A percentile compares a stretch with the other conserved stretches of the same genome.
phyloP scores from a whole-genome alignment of 768 basidiomycete species.

The Boletus reticulatus region DNA sequence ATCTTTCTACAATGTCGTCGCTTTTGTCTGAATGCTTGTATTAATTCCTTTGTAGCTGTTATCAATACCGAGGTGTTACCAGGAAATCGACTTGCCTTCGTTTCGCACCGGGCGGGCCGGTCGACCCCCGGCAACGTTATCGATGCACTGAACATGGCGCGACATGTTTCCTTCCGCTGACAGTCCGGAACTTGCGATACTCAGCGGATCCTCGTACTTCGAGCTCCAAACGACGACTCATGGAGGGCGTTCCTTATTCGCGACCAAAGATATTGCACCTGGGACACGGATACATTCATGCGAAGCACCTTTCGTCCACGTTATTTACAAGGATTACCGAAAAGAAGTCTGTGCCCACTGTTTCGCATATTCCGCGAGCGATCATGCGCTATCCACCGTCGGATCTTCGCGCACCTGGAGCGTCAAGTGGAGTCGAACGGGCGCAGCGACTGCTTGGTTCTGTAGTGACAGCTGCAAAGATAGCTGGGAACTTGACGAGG shows the following conservation, averaged over 20 bases:
- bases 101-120: no score
- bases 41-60: no score
- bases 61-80: no score
- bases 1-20: not conserved
- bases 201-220: conserved; percentile 12
- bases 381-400: conserved; percentile 17
- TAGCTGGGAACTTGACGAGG: conserved; percentile 39
- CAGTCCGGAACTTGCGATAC: not conserved
- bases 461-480: conserved; percentile 50
- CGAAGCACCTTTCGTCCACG: conserved; percentile 51
- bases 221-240: conserved; percentile 36
- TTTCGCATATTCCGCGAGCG: conserved; percentile 51
- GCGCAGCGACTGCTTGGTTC: conserved; percentile 51
- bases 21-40: not conserved
- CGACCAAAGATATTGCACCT: conserved; percentile 39
- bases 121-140: not conserved
- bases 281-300: conserved; percentile 45
- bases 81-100: no score
- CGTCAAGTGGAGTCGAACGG: conserved; percentile 32
- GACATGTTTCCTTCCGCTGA: conserved; percentile 5
- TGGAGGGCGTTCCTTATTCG: conserved; percentile 55
- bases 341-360: conserved; percentile 68
- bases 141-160: not conserved
- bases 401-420: conserved; percentile 41
- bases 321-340: conserved; percentile 60